Conservation (phyloP, 2,329 filamentous ascomycete species). For the Fusarium temperatum region DNA sequence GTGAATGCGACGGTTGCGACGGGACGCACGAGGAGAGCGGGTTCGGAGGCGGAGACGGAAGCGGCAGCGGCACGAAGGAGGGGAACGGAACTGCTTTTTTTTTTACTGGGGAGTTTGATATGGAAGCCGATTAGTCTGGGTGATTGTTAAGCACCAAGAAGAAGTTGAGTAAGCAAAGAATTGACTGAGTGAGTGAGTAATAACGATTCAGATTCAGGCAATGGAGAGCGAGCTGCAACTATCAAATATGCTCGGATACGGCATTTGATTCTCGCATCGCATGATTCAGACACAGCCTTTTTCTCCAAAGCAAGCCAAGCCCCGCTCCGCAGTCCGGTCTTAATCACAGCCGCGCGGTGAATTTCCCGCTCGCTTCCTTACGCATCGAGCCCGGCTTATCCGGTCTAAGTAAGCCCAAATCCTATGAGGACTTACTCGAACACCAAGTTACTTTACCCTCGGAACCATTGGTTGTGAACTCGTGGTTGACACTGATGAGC, state of each 20-base stretch:
- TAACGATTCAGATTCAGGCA: not conserved
- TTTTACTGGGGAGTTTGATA: not conserved
- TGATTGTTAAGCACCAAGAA: slow-evolving; percentile 6
- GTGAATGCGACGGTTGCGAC: slow-evolving; percentile 30
- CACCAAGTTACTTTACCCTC: slow-evolving; percentile 11
- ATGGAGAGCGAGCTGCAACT: not conserved
- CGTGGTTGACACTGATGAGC: slow-evolving; percentile 22
- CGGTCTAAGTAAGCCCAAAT: slow-evolving; percentile 20
- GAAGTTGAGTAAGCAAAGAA: not conserved
- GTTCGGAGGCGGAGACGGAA: slow-evolving; percentile 35
- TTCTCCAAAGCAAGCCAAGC: not conserved
- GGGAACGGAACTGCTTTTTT: not conserved
- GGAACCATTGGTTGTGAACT: not conserved
- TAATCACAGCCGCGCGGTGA: slow-evolving; percentile 41
- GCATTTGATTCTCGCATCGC: slow-evolving; percentile 28
- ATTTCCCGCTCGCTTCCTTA: slow-evolving; percentile 30
- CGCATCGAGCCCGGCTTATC: slow-evolving; percentile 31
- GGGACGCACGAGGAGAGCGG: slow-evolving; percentile 33
- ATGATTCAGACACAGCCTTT: slow-evolving; percentile 36
- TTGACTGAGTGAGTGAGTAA: not conserved
- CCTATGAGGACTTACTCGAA: not conserved
- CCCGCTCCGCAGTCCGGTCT: slow-evolving; percentile 30
- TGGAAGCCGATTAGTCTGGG: slow-evolving; percentile 4
- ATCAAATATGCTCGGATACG: not conserved
- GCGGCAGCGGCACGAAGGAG: slow-evolving; percentile 20